Evolutionary conservation across 441 rosid genomes (phyloP), one percentile per base, ranked within the genome.

Genomic region (Erodium texanum): DNA sequence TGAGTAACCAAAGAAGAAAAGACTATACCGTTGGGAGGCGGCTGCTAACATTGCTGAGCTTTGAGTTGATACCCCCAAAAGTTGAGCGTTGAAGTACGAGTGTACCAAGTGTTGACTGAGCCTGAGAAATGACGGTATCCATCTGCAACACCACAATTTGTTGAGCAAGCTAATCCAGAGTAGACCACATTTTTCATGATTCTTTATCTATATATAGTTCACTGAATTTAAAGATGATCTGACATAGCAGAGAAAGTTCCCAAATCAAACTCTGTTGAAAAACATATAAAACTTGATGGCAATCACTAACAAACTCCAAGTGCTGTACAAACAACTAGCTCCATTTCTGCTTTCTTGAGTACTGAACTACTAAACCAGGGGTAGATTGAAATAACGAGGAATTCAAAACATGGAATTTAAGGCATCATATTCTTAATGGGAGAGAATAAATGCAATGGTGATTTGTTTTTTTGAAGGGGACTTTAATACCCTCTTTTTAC

Each of bases 71-170:
- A 73, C 93, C 96, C 68, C 97, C 97, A 69, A 91, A 94, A 67
- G 96, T 85, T 64, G 96, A 89, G 58, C 93, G 90, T 75, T 94
- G 99, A 80, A 89, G 70, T 48, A 86, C 86, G 69, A 94, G 93
- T 10, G 89, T 68, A 62, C 99, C 93, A 5, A 93, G 87, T 45
- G 99, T 91, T 29, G 96, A 87, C 78, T 94, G 97, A 56, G 96
- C 97, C 73, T 94, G 99, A 70, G 97, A 93, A 74, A 91, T 89
- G 72, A 89, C 96, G 78, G 73, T 83, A 82, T 93, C 96, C 90
- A 91, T 86, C 99, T 91, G 85, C 78, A 72, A 19, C 52, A 70
- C 70, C 80, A 70, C 34, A 68, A 68, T 14, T 50, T 56, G 23
- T 56, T 56, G 69, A 61, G 50, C 23, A 62, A 45, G 23, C 24